phyloP scores from a whole-genome alignment of 768 basidiomycete genomes.

The Serendipita sp. region DNA sequence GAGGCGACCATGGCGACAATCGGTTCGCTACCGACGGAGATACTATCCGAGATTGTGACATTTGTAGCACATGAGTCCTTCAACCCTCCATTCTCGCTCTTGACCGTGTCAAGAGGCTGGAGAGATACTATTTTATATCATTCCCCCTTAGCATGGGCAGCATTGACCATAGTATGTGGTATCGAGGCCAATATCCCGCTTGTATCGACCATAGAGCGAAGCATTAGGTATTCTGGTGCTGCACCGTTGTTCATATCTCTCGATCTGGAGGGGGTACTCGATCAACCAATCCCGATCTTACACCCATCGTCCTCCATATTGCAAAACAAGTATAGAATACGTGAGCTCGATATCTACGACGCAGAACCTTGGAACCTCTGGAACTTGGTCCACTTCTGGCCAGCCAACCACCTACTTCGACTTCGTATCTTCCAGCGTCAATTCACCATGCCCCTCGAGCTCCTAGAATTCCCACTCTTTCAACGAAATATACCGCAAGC shows the following conservation, averaged over 20 bases:
- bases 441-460: neutral
- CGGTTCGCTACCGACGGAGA: neutral
- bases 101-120: neutral
- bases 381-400: conserved; percentile 2
- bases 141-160: neutral
- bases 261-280: neutral
- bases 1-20: neutral
- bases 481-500: neutral
- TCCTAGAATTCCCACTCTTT: neutral
- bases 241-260: neutral
- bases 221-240: neutral
- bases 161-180: neutral
- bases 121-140: neutral
- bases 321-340: neutral
- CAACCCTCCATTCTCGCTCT: neutral
- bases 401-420: neutral
- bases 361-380: neutral
- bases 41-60: neutral
- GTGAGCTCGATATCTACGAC: neutral
- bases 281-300: neutral
- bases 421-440: neutral
- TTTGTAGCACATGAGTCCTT: neutral
- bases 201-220: neutral
- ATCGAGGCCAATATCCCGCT: neutral
- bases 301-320: neutral